These are phyloP conservation scores for Telopea speciosissima DNA, from an alignment of 177 flowering plant genomes.

Conservation along the genomic window DNA sequence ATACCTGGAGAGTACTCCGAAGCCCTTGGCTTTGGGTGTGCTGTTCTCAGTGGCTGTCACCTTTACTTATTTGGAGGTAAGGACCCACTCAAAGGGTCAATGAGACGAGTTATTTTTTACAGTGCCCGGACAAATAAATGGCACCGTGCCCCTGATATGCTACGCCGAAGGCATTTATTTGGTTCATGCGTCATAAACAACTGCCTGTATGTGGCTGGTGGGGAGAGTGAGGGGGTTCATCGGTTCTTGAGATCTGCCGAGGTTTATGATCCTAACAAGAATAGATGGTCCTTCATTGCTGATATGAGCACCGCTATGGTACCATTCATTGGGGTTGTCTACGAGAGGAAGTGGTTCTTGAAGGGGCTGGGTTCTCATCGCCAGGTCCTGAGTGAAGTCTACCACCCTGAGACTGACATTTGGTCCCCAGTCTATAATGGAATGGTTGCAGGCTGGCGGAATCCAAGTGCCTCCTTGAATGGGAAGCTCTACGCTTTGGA, in stretches of 20 bases:
- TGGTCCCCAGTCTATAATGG: conserved; percentile 75
- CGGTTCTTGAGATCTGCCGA: conserved; percentile 73
- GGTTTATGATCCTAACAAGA: conserved; percentile 79
- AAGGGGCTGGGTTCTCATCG: conserved; percentile 79
- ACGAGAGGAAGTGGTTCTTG: conserved; percentile 73
- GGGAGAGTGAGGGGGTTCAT: conserved; percentile 65
- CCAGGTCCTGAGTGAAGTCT: conserved; percentile 75
- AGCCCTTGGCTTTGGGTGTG: conserved; percentile 81
- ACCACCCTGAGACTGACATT: conserved; percentile 57
- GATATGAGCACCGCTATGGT: conserved; percentile 89
- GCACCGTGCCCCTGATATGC: conserved; percentile 95
- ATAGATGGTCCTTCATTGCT: conserved; percentile 71
- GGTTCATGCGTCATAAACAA: conserved; percentile 87
- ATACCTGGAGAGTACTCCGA: conserved; percentile 67
- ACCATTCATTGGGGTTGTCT: conserved; percentile 78
- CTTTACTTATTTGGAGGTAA: conserved; percentile 83
- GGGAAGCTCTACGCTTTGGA: conserved; percentile 70
- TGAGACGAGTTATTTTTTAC: conserved; percentile 73
- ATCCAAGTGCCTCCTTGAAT: conserved; percentile 54
- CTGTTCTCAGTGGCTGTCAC: conserved; percentile 80
- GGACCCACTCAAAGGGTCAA: conserved; percentile 73
- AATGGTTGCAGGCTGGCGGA: conserved; percentile 84
- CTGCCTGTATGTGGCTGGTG: conserved; percentile 86
- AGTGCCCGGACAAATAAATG: conserved; percentile 83
- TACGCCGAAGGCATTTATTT: conserved; percentile 65